Evolutionary conservation across 257 asterid genomes (phyloP).

Genomic region (Avicennia marina): DNA sequence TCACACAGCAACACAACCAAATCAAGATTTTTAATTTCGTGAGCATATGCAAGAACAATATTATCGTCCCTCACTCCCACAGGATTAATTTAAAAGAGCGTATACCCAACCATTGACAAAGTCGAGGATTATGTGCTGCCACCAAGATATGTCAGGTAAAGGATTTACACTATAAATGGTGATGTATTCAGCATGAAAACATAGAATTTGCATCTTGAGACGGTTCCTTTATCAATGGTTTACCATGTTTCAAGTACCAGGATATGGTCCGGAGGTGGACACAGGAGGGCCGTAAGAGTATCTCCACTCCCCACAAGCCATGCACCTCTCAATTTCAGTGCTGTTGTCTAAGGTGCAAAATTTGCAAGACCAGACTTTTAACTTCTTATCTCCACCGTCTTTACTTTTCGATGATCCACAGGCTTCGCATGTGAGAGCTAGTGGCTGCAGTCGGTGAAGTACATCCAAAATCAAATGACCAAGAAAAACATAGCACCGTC

Average conservation of each 20-base stretch:
- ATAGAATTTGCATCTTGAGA: no score
- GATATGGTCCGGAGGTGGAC: constrained; percentile 33
- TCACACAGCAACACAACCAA: constrained; percentile 16
- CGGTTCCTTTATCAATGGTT: no score
- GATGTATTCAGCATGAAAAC: no score
- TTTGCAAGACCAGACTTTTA: constrained; percentile 69
- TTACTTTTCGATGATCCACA: constrained; percentile 49
- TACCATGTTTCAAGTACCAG: constrained; percentile 34
- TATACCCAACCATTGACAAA: not conserved
- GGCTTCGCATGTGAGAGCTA: constrained; percentile 55
- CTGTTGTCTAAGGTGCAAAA: constrained; percentile 72
- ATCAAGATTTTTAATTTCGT: not conserved
- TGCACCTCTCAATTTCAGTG: constrained; percentile 48
- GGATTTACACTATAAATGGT: not conserved
- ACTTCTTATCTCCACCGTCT: constrained; percentile 25
- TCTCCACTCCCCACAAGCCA: constrained; percentile 87
- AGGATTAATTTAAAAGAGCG: constrained; percentile 4
- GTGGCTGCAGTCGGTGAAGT: constrained; percentile 53
- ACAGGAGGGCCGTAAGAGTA: constrained; percentile 78
- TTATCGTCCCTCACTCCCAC: constrained; percentile 16
- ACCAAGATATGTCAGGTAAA: no score
- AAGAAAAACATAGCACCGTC: no score
- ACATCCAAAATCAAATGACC: no score
- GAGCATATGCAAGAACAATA: constrained; percentile 16
- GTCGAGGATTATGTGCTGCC: not conserved